Conservation (phyloP, 2,329 filamentous ascomycete species). For the Zymoseptoria ardabiliae region DNA sequence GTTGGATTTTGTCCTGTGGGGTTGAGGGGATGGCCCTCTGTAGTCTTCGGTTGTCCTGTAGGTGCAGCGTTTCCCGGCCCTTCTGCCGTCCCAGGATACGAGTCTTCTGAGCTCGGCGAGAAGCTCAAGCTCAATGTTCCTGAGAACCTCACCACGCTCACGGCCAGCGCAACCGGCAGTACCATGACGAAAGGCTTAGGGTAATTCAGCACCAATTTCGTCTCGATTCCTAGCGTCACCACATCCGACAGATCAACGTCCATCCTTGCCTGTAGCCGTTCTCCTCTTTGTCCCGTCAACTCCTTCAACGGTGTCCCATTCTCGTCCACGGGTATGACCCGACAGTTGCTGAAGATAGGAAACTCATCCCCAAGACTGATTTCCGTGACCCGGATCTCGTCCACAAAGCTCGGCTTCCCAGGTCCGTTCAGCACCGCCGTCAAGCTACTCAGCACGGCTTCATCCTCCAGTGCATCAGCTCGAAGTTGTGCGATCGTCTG, state of each 20-base stretch:
- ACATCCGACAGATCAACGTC: slow-evolving; percentile 96
- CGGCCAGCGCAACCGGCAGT: slow-evolving; percentile 81
- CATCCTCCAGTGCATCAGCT: slow-evolving; percentile 84
- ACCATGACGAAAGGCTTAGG: slow-evolving; percentile 84
- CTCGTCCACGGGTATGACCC: slow-evolving; percentile 84
- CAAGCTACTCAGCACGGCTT: slow-evolving; percentile 78
- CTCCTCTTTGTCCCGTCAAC: slow-evolving; percentile 45
- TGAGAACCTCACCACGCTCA: slow-evolving; percentile 88
- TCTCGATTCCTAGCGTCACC: slow-evolving; percentile 90
- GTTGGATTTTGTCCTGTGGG: slow-evolving; percentile 49
- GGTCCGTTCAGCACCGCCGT: slow-evolving; percentile 82
- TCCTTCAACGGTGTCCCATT: slow-evolving; percentile 53
- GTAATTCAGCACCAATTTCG: slow-evolving; percentile 88
- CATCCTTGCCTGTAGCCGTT: slow-evolving; percentile 85
- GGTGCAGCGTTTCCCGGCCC: slow-evolving; percentile 4
- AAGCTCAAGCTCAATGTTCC: slow-evolving; percentile 91
- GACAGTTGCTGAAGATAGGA: slow-evolving; percentile 96
- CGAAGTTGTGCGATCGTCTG: slow-evolving; percentile 95
- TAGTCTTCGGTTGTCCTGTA: slow-evolving; percentile 20
- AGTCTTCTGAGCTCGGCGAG: slow-evolving; percentile 54
- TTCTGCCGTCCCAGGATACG: slow-evolving; percentile 30
- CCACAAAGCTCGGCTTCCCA: slow-evolving; percentile 78
- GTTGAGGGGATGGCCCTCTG: slow-evolving; percentile 28
- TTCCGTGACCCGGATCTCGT: slow-evolving; percentile 89
- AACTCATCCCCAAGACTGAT: slow-evolving; percentile 94